A percentile compares a stretch with the other conserved stretches of the same genome.
Evolutionary conservation across 805 yeast genomes (phyloP).

Genomic region (Candida maltosa): DNA sequence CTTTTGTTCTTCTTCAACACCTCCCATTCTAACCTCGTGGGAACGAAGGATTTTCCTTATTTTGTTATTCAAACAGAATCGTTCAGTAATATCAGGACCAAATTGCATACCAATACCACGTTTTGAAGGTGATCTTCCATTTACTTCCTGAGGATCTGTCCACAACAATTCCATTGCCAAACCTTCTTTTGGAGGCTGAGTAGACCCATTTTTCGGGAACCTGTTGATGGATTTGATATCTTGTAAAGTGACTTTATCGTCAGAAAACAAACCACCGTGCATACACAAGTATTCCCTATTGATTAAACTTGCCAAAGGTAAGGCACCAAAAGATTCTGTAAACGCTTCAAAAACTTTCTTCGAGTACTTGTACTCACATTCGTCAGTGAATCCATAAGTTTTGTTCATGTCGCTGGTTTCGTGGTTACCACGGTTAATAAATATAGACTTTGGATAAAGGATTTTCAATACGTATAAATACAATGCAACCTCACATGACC

Average conservation of each 20-base stretch:
- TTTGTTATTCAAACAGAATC: slow-evolving; percentile 69
- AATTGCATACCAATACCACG: slow-evolving; percentile 95
- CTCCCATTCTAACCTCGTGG: slow-evolving; percentile 92
- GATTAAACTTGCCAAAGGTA: slow-evolving; percentile 83
- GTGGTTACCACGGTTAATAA: slow-evolving; percentile 90
- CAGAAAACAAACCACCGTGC: slow-evolving; percentile 94
- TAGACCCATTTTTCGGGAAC: slow-evolving; percentile 45
- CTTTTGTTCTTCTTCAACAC: slow-evolving; percentile 83
- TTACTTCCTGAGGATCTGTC: slow-evolving; percentile 87
- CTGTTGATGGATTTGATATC: slow-evolving; percentile 74
- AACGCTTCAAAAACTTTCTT: slow-evolving; percentile 78
- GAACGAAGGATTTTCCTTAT: slow-evolving; percentile 83
- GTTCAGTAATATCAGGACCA: slow-evolving; percentile 90
- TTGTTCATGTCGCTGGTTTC: slow-evolving; percentile 96
- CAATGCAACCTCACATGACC: slow-evolving; percentile 96
- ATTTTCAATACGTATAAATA: slow-evolving; percentile 74
- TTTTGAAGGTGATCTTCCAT: slow-evolving; percentile 84
- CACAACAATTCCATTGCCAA: slow-evolving; percentile 94
- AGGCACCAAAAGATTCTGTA: slow-evolving; percentile 76
- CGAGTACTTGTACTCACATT: slow-evolving; percentile 86
- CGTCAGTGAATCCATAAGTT: slow-evolving; percentile 95
- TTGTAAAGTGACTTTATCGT: slow-evolving; percentile 64
- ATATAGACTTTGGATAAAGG: slow-evolving; percentile 65
- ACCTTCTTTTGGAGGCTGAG: slow-evolving; percentile 89
- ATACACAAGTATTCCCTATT: slow-evolving; percentile 78